Conservation (phyloP, 1,139 yeast genomes). For the Torulaspora pretoriensis region DNA sequence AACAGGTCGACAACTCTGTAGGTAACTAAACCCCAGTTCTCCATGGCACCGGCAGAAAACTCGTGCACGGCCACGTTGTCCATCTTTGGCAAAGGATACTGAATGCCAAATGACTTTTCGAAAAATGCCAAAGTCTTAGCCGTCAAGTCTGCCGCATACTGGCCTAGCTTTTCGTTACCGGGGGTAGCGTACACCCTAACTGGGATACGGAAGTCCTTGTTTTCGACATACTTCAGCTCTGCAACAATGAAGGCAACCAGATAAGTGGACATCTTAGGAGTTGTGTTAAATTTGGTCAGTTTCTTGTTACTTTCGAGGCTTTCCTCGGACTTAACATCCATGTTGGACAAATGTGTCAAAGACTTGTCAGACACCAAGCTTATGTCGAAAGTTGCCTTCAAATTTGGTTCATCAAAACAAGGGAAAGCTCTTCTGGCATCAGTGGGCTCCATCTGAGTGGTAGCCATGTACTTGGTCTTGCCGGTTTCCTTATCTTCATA, state of each 20-base stretch:
- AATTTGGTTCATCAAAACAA: slow-evolving; percentile 73
- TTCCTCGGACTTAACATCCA: slow-evolving; percentile 52
- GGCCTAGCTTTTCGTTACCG: slow-evolving; percentile 63
- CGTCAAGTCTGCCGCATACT: slow-evolving; percentile 65
- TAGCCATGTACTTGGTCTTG: slow-evolving; percentile 58
- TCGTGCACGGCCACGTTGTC: slow-evolving; percentile 82
- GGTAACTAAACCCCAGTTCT: slow-evolving; percentile 84
- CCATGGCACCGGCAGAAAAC: slow-evolving; percentile 88
- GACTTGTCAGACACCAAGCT: slow-evolving; percentile 52
- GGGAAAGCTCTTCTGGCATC: slow-evolving; percentile 86
- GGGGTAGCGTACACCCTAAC: slow-evolving; percentile 78
- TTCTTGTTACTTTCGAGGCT: slow-evolving; percentile 48
- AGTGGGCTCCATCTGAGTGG: slow-evolving; percentile 84
- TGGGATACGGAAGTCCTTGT: slow-evolving; percentile 63
- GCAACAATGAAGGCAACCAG: slow-evolving; percentile 79
- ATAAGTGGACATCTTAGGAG: slow-evolving; percentile 80
- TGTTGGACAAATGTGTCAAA: slow-evolving; percentile 69
- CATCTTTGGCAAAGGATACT: slow-evolving; percentile 77
- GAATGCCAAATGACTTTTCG: slow-evolving; percentile 63
- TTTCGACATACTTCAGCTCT: slow-evolving; percentile 70
- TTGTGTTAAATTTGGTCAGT: slow-evolving; percentile 52
- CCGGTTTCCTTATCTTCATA: slow-evolving; percentile 60
- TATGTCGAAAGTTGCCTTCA: slow-evolving; percentile 68
- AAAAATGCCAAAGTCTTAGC: slow-evolving; percentile 73
- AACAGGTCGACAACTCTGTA: slow-evolving; percentile 75